phyloP scores from a whole-genome alignment of 192 early-diverging fungal genomes.

The Entomortierella chlamydospora region DNA sequence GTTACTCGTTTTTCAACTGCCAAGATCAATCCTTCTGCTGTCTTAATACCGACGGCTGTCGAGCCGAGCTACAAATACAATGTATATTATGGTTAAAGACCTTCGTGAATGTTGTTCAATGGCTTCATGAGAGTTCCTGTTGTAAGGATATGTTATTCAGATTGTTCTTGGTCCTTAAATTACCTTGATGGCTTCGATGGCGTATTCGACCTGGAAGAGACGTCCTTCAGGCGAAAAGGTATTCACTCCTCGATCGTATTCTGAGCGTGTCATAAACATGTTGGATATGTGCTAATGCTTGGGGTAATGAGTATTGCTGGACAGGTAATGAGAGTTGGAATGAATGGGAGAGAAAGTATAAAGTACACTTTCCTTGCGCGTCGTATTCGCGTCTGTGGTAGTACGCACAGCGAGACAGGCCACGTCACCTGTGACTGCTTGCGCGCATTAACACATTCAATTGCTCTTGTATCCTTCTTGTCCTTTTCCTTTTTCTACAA shows the following conservation, averaged over 20 bases:
- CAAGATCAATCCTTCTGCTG: conserved; percentile 90
- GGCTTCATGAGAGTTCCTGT: background rate
- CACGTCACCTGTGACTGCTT: conserved; percentile 15
- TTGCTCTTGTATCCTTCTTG: no score
- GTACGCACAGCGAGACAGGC: background rate
- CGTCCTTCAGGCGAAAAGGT: conserved; percentile 99
- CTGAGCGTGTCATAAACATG: conserved; percentile 85
- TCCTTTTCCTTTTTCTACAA: no score
- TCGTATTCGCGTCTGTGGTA: conserved; percentile 4
- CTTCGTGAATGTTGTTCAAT: no score
- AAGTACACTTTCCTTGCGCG: conserved; percentile 1
- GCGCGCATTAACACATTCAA: background rate
- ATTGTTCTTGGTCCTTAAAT: background rate
- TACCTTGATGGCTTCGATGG: conserved; percentile 99
- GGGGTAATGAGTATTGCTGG: background rate
- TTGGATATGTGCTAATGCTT: conserved; percentile 12
- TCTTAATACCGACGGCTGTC: conserved; percentile 98
- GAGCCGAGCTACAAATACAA: conserved; percentile 80
- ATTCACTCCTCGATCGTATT: conserved; percentile 99
- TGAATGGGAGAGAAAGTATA: background rate
- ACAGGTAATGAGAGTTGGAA: background rate
- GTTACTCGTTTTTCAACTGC: conserved; percentile 98
- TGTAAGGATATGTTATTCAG: background rate
- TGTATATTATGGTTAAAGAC: no score
- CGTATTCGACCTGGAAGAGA: conserved; percentile 99